Percentiles rank a stretch among this genome's conserved stretches.
Evolutionary conservation across 2,329 filamentous ascomycete genomes (phyloP).

Genomic region (Talaromyces funiculosus): DNA sequence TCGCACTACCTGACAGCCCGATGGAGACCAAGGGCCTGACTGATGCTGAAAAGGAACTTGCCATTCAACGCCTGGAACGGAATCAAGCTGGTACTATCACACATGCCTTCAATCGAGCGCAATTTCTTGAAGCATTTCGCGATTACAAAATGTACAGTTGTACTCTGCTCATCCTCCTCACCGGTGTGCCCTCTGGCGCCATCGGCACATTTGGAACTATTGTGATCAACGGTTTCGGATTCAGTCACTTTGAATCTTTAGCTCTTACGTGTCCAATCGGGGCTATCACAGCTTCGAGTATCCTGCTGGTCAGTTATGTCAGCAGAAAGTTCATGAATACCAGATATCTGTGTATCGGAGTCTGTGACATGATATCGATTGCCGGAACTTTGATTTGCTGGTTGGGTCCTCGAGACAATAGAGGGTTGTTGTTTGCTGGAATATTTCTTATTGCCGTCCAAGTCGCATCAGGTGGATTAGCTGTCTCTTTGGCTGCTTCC

Average conservation of each 20-base stretch:
- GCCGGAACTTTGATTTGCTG: slow-evolving; percentile 8
- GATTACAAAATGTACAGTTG: slow-evolving; percentile 9
- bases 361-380: background rate
- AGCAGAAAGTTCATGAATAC: background rate
- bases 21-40: slow-evolving; percentile 39
- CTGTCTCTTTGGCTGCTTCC: slow-evolving; percentile 8
- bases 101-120: background rate
- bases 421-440: slow-evolving; percentile 6
- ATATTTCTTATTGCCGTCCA: slow-evolving; percentile 9
- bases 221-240: slow-evolving; percentile 10
- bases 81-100: slow-evolving; percentile 3
- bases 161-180: slow-evolving; percentile 2
- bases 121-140: slow-evolving; percentile 2
- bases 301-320: background rate
- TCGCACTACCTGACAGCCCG: slow-evolving; percentile 42
- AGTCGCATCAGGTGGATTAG: slow-evolving; percentile 9
- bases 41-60: slow-evolving; percentile 44
- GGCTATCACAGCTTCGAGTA: slow-evolving; percentile 2
- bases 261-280: slow-evolving; percentile 8
- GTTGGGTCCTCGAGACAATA: background rate
- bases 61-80: slow-evolving; percentile 44
- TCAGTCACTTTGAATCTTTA: slow-evolving; percentile 5
- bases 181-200: slow-evolving; percentile 6
- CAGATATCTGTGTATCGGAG: background rate
- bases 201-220: slow-evolving; percentile 8